Evolutionary conservation across 192 early-diverging fungal genomes (phyloP).

Genomic region (Endogone sp.): DNA sequence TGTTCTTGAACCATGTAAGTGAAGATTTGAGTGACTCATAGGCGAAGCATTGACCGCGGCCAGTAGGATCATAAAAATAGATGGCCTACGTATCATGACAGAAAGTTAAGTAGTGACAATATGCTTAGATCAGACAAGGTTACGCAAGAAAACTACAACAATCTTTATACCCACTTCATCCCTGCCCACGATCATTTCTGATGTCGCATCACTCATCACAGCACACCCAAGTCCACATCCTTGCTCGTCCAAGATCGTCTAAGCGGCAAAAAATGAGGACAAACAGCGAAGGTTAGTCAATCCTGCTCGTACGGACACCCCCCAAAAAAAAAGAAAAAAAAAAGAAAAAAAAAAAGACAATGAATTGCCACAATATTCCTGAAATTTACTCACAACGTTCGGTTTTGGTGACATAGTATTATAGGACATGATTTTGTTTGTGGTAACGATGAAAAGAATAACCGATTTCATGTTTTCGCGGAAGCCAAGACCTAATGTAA

Average conservation of each 20-base stretch:
- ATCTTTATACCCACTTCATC: constrained; percentile 52
- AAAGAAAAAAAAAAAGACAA: no score
- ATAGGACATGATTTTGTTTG: constrained; percentile 55
- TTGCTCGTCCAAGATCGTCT: constrained; percentile 72
- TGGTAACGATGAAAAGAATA: constrained; percentile 68
- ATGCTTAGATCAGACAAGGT: background rate
- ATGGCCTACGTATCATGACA: constrained; percentile 49
- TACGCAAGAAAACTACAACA: constrained; percentile 1
- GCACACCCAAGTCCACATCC: constrained; percentile 78
- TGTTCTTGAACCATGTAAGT: constrained; percentile 65
- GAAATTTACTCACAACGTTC: constrained; percentile 10
- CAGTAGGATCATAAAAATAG: constrained; percentile 89
- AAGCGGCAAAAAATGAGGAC: background rate
- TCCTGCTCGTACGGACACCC: no score
- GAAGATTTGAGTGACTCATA: constrained; percentile 76
- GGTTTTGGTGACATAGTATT: constrained; percentile 44
- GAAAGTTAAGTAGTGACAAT: constrained; percentile 2
- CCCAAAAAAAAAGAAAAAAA: no score
- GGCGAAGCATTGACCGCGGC: constrained; percentile 87
- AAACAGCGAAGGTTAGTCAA: background rate
- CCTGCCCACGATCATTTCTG: constrained; percentile 82
- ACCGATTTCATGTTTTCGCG: constrained; percentile 59
- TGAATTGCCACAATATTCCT: background rate
- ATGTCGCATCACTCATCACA: constrained; percentile 59
- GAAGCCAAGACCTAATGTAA: constrained; percentile 76